These are phyloP conservation scores for Colletotrichum agaves DNA, from an alignment of 2,329 filamentous ascomycete genomes.

Conservation along the genomic window DNA sequence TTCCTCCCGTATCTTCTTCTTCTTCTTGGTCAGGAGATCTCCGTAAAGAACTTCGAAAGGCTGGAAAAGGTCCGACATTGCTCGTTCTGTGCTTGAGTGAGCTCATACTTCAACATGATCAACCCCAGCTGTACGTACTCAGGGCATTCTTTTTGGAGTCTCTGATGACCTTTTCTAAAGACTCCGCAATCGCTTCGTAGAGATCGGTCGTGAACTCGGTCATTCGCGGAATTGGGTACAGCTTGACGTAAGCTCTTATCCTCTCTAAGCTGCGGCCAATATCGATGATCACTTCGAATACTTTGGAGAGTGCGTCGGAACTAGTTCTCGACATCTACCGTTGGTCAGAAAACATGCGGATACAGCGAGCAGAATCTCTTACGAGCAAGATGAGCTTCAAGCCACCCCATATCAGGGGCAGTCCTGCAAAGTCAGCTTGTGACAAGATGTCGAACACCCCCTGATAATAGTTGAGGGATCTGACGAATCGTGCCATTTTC, in stretches of 20 bases:
- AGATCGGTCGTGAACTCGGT: slow-evolving; percentile 42
- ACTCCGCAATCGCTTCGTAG: slow-evolving; percentile 43
- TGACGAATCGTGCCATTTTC: slow-evolving; percentile 39
- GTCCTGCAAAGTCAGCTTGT: slow-evolving; percentile 41
- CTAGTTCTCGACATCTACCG: slow-evolving; percentile 42
- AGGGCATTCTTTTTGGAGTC: slow-evolving; percentile 38
- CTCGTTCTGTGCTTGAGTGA: slow-evolving; percentile 1
- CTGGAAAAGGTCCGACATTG: slow-evolving; percentile 23
- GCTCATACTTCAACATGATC: neutral
- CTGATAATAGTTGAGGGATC: slow-evolving; percentile 40
- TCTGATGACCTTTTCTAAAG: slow-evolving; percentile 40
- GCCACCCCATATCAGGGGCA: slow-evolving; percentile 43
- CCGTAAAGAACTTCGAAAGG: slow-evolving; percentile 39
- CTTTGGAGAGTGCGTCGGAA: slow-evolving; percentile 39
- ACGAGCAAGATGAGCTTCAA: slow-evolving; percentile 38
- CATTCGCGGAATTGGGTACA: slow-evolving; percentile 43
- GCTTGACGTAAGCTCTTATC: slow-evolving; percentile 39
- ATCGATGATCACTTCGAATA: slow-evolving; percentile 43
- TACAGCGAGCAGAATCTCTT: neutral
- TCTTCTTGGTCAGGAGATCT: slow-evolving; percentile 37
- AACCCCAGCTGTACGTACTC: neutral
- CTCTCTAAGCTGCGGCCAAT: slow-evolving; percentile 42
- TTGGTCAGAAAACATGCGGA: neutral
- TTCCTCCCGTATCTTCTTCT: slow-evolving; percentile 26
- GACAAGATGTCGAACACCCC: slow-evolving; percentile 44